Base-by-base conservation (phyloP, 176 grass and related monocot genomes). In the barley (Hordeum vulgare) region DNA sequence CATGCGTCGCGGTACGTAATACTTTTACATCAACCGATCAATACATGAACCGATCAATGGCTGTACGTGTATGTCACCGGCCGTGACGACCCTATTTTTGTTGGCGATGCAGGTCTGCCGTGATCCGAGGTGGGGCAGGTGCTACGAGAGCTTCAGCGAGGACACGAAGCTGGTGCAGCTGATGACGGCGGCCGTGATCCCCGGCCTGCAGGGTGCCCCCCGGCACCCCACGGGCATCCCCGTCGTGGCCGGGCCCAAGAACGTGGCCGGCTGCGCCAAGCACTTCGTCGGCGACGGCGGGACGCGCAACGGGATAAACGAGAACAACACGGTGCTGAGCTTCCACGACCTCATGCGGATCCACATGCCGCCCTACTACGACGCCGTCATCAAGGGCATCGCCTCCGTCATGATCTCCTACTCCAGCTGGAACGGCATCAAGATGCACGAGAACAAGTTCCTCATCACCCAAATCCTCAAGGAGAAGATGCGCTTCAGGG, bases 61-160 rank as follows among this genome's bases (percentile, higher is more conserved):
- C 42, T 5, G 41, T n/a, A n/a, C n/a, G n/a, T 42, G 1, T 45
- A 47, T 47, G 44, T 47, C 44, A 47, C 1, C n/a, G n/a, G n/a
- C n/a, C 4, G 44, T 47, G 44, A 5, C 42, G 1, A 0, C 0
- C 41, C 41, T 44, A 1, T 42, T 41, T 41, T 41, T 41, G n/a
- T 41, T 11, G 11, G 41, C 0, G 41, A 44, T 14, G 26, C 58
- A 97, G 94, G 94, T 97, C 29, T 97, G 94, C 85, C 82, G 92
- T 80, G 94, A 97, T 60, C 91, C 94, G 33, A 56, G 94, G 59
- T 97, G 94, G 94, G 94, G 94, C 5, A 80, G 94, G 27, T 97
- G 94, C 88, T 94, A 94, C 71, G 94, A 97, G 83, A 97, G 94
- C 75, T 97, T 87, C 87, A 83, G 94, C 60, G 94, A 97, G 85